Evolutionary conservation across 116 monocot genomes (phyloP), one percentile per base, ranked within the genome.

Genomic region (Zostera marina): DNA sequence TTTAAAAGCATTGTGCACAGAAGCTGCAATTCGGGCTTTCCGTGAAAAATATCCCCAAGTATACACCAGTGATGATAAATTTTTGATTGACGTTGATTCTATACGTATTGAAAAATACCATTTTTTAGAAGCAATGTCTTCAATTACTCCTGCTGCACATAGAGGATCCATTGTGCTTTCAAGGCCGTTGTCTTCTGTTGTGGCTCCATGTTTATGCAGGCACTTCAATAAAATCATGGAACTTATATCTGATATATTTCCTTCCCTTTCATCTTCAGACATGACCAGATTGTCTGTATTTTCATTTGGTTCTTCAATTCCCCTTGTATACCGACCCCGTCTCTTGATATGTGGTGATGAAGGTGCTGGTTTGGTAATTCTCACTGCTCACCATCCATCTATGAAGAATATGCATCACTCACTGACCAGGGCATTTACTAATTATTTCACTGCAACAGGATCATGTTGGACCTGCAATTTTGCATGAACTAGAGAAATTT

Each of bases 41-140:
- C 78, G 96, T 44, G 96, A 98, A 74, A 98, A 90, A 72, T 98
- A 98, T 64, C 96, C 96, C 32, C 96, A 98, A 76, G 96, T 98
- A 0, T 98, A 98, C 64, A 89, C 85, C 3, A 83, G 96, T 48
- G 90, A 98, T 74, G 96, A 98, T 45, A 98, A 98, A 70, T 98
- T 90, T 72, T 67, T 98, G 63, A 98, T 98, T 63, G 96, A 98
- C 75, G 86, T 98, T 61, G 85, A 90, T 67, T 85, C 89, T 17
- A 71, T 98, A 38, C 85, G 23, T 44, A 90, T 98, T 39, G 90
- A 90, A 66, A 89, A 83, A 63, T 74, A 85, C 66, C 96, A 98
- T 72, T 98, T 98, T 38, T 44, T 90, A 59, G 96, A 98, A 64
- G 96, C 96, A 63, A 98, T 98, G 96, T 85, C 80, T 49, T 81